Evolutionary conservation across 2,329 filamentous ascomycete species (phyloP), one percentile per base, ranked within the genome.

Genomic region (Gliomastix tumulicola): DNA sequence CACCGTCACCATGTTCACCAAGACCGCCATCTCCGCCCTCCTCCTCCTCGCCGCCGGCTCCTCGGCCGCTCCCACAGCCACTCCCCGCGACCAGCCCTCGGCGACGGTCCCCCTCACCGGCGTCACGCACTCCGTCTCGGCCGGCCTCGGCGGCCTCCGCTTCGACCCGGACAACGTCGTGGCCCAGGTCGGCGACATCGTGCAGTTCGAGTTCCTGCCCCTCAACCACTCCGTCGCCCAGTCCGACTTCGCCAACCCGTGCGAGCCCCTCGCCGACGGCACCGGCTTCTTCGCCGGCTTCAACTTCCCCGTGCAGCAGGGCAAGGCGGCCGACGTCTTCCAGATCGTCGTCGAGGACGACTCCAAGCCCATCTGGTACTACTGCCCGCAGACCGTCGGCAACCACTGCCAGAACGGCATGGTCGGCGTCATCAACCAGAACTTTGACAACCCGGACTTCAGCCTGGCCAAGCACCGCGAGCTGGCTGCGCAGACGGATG

Each of bases 191-290:
- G 73, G 71, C 40, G 69, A 74, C 41, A 44, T 69, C 5, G 51
- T 78, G 39, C 70, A 76, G 56, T 78, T 68, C 59, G 66, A 71
- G 48, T 77, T 69, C 60, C 66, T 65, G 43, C 64, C 71, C 8
- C 49, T 45, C 40, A 72, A 69, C 56, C 73, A 76, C 62, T 65
- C 63, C 15, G 57, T 76, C 30, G 60, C 47, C 3, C 55, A 66
- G 49, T 63, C 63, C 25, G 57, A 49, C 49, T 69, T 69, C 41
- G 58, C 42, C 36, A 44, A 56, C 31, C 65, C 65, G 17, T 71
- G 68, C 55, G 12, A 51, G 38, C 66, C 66, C 3, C 51, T 62
- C 10, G 48, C 49, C 35, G 54, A 55, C 41, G 48, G 49, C 21
- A 46, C 51, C 3, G 64, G 59, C 31, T 69, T 71, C 54, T 68